phyloP scores from a whole-genome alignment of 768 basidiomycete genomes.

The Clathrus columnatus region DNA sequence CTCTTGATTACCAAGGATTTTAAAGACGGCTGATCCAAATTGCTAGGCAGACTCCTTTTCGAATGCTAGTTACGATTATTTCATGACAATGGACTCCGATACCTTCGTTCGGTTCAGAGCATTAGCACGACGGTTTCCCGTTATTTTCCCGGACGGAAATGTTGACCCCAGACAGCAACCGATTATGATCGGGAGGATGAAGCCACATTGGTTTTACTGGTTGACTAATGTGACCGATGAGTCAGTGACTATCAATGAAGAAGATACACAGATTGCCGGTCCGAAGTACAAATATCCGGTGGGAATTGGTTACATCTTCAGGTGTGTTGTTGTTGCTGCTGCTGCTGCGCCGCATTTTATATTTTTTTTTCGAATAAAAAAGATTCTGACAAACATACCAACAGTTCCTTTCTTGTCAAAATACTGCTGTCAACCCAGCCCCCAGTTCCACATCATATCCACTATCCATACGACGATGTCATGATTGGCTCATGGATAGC shows the following conservation, averaged over 20 bases:
- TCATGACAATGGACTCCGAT: constrained; percentile 1
- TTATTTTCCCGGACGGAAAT: neutral
- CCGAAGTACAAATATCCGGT: neutral
- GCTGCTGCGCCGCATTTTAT: neutral
- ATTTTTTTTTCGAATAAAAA: neutral
- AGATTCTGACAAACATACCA: neutral
- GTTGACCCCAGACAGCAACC: neutral
- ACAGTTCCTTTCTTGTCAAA: neutral
- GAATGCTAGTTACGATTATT: neutral
- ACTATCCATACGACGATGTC: neutral
- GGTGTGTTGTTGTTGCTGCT: neutral
- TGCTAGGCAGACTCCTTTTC: neutral
- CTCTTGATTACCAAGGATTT: too few relatives aligned
- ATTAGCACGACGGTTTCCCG: neutral
- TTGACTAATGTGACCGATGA: neutral
- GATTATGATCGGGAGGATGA: neutral
- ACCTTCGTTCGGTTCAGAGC: neutral
- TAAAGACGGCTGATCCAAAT: neutral
- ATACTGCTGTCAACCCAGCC: neutral
- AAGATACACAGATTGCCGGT: neutral
- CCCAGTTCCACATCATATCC: constrained; percentile 1
- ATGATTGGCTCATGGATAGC: constrained; percentile 1
- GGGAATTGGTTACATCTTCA: neutral
- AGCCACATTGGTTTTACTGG: neutral
- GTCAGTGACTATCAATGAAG: neutral